A percentile compares a stretch with the other conserved stretches of the same genome.
These are phyloP conservation scores for Claviceps sp. DNA, from an alignment of 2,329 filamentous ascomycete species.

Conservation along the genomic window DNA sequence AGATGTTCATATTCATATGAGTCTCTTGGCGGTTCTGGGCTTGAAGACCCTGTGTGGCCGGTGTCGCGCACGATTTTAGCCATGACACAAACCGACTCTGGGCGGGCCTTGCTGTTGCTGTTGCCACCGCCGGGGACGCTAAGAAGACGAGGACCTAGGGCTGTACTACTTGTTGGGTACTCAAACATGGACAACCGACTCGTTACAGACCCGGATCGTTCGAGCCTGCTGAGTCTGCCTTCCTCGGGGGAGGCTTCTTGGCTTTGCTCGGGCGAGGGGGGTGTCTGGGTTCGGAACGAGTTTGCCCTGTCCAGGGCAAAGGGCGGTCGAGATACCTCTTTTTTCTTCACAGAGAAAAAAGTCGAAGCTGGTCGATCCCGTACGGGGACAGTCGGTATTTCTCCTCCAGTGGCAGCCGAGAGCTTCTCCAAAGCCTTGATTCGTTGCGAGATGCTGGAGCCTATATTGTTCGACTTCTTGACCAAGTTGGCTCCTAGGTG, in stretches of 20 bases:
- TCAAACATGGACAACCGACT: conserved; percentile 45
- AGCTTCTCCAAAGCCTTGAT: conserved; percentile 88
- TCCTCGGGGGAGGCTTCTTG: conserved; percentile 35
- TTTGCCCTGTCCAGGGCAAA: conserved; percentile 31
- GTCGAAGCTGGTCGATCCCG: conserved; percentile 35
- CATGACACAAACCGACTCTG: conserved; percentile 78
- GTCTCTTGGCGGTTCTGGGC: conserved; percentile 27
- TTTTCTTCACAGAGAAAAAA: conserved; percentile 46
- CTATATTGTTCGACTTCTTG: conserved; percentile 58
- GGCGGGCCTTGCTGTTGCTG: conserved; percentile 30
- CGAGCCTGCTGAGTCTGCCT: conserved; percentile 22
- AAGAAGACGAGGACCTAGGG: conserved; percentile 5
- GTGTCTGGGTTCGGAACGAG: conserved; percentile 20
- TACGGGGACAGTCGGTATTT: conserved; percentile 10
- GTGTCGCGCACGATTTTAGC: conserved; percentile 67
- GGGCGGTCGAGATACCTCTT: conserved; percentile 31
- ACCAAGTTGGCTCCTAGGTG: conserved; percentile 34
- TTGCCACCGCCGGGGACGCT: conserved; percentile 10
- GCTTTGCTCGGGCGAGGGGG: conserved; percentile 25
- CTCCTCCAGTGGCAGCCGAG: conserved; percentile 26
- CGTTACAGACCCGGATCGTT: conserved; percentile 40
- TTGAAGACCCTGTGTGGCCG: conserved; percentile 24
- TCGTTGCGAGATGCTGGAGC: conserved; percentile 81
- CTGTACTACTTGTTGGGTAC: conserved; percentile 13
- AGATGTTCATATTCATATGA: conserved; percentile 31